These are phyloP conservation scores for Gloeopeniophorella convolvens DNA, from an alignment of 768 basidiomycete species.

Conservation along the genomic window DNA sequence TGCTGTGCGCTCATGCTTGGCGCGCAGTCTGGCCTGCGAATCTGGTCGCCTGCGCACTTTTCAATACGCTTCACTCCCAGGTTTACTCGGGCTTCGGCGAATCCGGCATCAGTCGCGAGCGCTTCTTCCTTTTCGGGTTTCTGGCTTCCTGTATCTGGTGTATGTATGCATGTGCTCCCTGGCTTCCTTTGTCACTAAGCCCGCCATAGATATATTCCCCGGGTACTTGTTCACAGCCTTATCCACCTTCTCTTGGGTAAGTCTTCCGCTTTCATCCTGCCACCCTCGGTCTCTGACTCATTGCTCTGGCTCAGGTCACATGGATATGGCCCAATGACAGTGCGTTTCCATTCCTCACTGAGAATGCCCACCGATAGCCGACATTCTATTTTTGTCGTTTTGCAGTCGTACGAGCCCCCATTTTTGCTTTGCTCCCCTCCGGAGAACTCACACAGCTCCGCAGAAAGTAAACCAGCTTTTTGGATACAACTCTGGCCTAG, in stretches of 20 bases:
- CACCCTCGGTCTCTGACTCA: background rate
- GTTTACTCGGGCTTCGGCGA: conserved; percentile 57
- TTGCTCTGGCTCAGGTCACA: conserved; percentile 13
- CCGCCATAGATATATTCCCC: conserved; percentile 16
- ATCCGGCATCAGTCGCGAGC: conserved; percentile 62
- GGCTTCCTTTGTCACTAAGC: conserved; percentile 23
- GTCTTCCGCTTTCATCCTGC: background rate
- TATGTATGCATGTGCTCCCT: background rate
- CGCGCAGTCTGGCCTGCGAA: conserved; percentile 68
- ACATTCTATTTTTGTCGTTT: too few species aligned
- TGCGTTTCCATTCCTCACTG: background rate
- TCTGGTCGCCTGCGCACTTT: conserved; percentile 65
- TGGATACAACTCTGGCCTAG: conserved; percentile 33
- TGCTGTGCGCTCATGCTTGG: background rate
- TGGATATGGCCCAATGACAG: conserved; percentile 21
- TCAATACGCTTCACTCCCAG: conserved; percentile 73
- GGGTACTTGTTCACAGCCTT: conserved; percentile 22
- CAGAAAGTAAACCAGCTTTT: conserved; percentile 45
- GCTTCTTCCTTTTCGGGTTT: conserved; percentile 69
- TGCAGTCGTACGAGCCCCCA: conserved; percentile 18
- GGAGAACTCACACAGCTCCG: conserved; percentile 1
- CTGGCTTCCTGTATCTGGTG: conserved; percentile 46
- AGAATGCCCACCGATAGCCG: background rate
- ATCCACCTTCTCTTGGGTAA: conserved; percentile 22
- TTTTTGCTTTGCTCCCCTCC: background rate